These are phyloP conservation scores for Lenwebbia sp. DNA, from an alignment of 345 rosid genomes.

Conservation along the genomic window DNA sequence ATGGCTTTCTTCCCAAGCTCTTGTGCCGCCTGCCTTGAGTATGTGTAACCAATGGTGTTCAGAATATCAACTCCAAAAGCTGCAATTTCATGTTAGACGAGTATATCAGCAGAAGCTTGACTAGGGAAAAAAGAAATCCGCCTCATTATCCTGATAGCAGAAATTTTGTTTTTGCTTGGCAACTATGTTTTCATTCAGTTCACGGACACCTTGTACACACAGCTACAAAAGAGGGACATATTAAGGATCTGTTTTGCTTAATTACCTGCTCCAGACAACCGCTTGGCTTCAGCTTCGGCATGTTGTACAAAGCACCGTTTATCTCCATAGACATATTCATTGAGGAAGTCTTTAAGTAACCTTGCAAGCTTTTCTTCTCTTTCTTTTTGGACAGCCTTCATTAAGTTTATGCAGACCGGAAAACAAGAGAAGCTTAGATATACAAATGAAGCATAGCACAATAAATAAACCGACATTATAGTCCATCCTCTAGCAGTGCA, in stretches of 20 bases:
- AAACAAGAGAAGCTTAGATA: background rate
- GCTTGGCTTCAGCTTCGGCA: slow-evolving; percentile 51
- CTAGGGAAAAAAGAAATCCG: background rate
- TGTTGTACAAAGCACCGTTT: slow-evolving; percentile 35
- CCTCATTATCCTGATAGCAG: background rate
- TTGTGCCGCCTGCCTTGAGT: slow-evolving; percentile 56
- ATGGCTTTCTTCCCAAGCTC: slow-evolving; percentile 70
- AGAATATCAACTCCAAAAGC: slow-evolving; percentile 49
- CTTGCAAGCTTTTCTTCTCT: slow-evolving; percentile 68
- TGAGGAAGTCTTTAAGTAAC: slow-evolving; percentile 34
- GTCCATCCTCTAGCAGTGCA: background rate
- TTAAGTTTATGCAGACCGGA: background rate
- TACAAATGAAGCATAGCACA: background rate
- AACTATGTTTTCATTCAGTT: background rate
- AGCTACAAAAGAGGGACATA: background rate
- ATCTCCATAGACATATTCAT: slow-evolving; percentile 49
- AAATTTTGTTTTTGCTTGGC: background rate
- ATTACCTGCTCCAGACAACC: slow-evolving; percentile 44
- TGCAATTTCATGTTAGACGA: slow-evolving; percentile 9
- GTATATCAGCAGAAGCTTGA: background rate
- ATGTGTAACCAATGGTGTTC: slow-evolving; percentile 49
- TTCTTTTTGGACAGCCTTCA: slow-evolving; percentile 56
- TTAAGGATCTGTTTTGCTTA: background rate
- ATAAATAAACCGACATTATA: background rate
- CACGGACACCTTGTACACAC: background rate